Conservation (phyloP, 176 grass and related monocot genomes). For the Aegilops longissima region DNA sequence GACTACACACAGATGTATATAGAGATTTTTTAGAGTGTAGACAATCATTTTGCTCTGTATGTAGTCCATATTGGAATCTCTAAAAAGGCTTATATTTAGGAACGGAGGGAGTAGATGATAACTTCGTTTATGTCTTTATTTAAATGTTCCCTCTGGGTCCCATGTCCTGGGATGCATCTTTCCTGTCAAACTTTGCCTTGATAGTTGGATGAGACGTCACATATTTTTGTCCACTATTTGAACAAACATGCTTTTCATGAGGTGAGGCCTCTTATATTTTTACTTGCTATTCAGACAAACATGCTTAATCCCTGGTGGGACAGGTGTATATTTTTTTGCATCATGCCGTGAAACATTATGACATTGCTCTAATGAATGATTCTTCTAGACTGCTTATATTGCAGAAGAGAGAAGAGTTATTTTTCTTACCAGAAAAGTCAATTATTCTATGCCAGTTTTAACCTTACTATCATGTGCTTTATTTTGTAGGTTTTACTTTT, state of each 20-base stretch:
- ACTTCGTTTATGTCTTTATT: too few species aligned
- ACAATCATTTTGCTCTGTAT: too few species aligned
- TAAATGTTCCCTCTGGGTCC: background rate
- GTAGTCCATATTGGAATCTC: too few species aligned
- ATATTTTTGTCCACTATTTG: background rate
- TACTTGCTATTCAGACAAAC: background rate
- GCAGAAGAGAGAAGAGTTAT: background rate
- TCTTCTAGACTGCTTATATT: background rate
- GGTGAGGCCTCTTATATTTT: background rate
- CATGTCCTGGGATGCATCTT: background rate
- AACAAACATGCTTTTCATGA: background rate
- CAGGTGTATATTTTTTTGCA: background rate
- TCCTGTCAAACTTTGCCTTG: background rate
- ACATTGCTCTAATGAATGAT: background rate
- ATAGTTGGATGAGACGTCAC: background rate
- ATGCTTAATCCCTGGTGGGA: background rate
- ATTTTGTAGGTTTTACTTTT: slow-evolving; percentile 84
- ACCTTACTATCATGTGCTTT: background rate
- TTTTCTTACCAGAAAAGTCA: background rate
- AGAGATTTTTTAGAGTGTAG: too few species aligned
- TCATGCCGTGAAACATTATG: background rate
- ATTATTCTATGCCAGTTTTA: background rate
- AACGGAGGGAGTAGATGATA: too few species aligned
- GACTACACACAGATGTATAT: too few species aligned
- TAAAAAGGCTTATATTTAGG: too few species aligned